Evolutionary conservation across 2,329 filamentous ascomycete genomes (phyloP), one percentile per base, ranked within the genome.

Genomic region (Ophiostoma pallidulum): DNA sequence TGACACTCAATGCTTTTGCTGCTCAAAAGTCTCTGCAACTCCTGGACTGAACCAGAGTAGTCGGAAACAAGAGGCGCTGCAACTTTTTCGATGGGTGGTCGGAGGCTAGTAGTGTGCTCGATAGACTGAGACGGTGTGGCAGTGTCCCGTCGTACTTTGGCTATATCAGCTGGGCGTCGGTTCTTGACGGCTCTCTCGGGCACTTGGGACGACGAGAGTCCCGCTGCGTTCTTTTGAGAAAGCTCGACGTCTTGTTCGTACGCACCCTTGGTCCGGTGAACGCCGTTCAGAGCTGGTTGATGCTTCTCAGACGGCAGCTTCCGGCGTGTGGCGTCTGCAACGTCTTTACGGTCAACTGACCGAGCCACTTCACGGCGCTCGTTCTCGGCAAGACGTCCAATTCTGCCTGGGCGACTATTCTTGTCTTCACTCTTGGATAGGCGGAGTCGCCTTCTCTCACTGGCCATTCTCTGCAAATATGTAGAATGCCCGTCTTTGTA

Each of bases 1-100:
- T 62, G 56, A 29, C 64, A 58, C 40, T 75, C 71, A 29, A 62
- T 59, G 43, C 58, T 64, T 44, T 68, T 71, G 8, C 55, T 52
- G 7, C 68, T 64, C 2, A 80, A 57, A 36, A 72, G 69, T 3
- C 61, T 63, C 53, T 74, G 71, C 8, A 82, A 65, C 19, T 54
- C 65, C 14, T 68, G 66, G 13, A 78, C 70, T 14, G 18, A 39
- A 1, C 20, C 4, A 16, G 35, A 10, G 14, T 20, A 9, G 6
- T 19, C 24, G 6, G 16, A 3, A 4, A 28, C 12, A 18, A 32
- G 35, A 14, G 24, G n/a, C 20, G 28, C 28, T 2, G 37, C 20
- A 5, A 41, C 37, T 12, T 28, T 26, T 4, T 20, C 18, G 6
- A n/a, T 10, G 5, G 33, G 33, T 10, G 12, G 33, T 4, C 33